Evolutionary conservation across 768 basidiomycete species (phyloP), one percentile per base, ranked within the genome.

Genomic region (Boletus vermiculosoides): DNA sequence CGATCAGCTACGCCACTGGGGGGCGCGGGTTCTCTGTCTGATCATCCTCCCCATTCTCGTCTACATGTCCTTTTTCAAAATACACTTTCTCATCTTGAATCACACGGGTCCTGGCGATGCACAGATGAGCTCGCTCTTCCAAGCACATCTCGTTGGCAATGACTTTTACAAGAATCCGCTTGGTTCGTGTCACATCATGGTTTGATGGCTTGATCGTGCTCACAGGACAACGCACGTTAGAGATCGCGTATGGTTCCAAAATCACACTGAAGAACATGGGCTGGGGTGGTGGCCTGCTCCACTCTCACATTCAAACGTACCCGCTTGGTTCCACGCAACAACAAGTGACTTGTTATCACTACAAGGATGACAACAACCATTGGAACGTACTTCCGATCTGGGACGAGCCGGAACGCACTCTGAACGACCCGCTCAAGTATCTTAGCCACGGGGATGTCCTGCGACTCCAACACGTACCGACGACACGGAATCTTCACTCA

Each of bases 281-380:
- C 12, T 99, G 90, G 80, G 97, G 96, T 16, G 97, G 97, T 50
- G 97, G 97, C 28, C 81, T 99, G 5, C 78, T 99, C 4, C 97
- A 99, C 70, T 98, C 96, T 5, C 97, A 99, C 70, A 83, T 94
- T n/a, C 96, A 98, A 66, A 87, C 92, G 1, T 97, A 87, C 70
- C 97, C 97, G 0, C 79, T 87, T 22, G 97, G 96, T 13, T 97
- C 94, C 0, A 77, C 77, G 55, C 97, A 98, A 69, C 97, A 98
- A 66, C 97, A 99, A 73, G 86, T 98, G 4, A 98, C 97, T 0
- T 99, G 97, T 73, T 99, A 98, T 71, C 97, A 99, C 76, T 98
- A 99, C 83, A 98, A 97, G 76, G 97, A 98, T 68, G 85, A 87
- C 47, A 99, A 99, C 80, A 99, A 99, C 76, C 80, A 98, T 45